Evolutionary conservation across 305 asterid genomes (phyloP), one percentile per base, ranked within the genome.

Genomic region (Fraxinus xanthoxyloides): DNA sequence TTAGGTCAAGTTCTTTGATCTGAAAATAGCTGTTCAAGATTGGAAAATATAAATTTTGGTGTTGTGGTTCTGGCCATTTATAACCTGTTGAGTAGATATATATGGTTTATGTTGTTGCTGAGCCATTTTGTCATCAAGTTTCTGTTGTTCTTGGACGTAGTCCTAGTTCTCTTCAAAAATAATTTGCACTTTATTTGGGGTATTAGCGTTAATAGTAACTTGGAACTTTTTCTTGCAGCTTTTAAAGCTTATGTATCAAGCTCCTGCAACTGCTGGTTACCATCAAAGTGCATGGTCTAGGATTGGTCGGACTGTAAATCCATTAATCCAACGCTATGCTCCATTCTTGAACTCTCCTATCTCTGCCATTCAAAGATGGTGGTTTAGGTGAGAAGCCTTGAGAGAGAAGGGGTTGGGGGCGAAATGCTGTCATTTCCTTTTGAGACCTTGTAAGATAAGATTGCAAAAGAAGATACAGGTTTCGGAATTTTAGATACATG

Each of bases 221-320:
- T 79, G 70, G 77, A 73, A 38, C 82, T 63, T 51, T 46, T 73
- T 74, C 59, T 79, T 77, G 88, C 90, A 95, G 98, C 91, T 95
- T 23, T 85, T 96, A 89, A 93, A 94, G 92, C 97, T 94, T 75
- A 96, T 96, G 98, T 96, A 94, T 89, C 90, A 91, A 24, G 95
- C 97, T 81, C 97, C 98, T 24, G 92, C 93, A 40, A 93, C 97
- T 81, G 97, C 93, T 63, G 86, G 92, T 83, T 93, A 93, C 85
- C 98, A 94, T 86, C 98, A 87, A 87, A 94, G 95, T 86, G 88
- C 84, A 54, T 95, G 99, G 98, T 86, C 95, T 46, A 93, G 80
- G 87, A 94, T 95, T 23, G 93, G 95, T 81, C 90, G 86, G 82
- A 82, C 79, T 4, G 90, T 83, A 56, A 89, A 89, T 85, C 98